phyloP scores from a whole-genome alignment of 495 filamentous ascomycete species.

The Talaromyces liani region DNA sequence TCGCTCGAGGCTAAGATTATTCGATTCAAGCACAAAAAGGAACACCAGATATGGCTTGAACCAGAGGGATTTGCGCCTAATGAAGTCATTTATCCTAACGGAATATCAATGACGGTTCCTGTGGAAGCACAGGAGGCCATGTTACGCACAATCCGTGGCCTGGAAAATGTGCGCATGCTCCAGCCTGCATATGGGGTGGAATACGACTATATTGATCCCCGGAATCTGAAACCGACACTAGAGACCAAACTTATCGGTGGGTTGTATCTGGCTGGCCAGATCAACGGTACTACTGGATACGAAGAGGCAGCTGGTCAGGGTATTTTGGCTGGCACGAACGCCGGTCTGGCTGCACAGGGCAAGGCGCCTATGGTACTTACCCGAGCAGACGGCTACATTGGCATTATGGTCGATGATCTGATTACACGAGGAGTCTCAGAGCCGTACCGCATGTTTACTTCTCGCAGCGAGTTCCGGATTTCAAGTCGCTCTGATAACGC shows the following conservation, averaged over 20 bases:
- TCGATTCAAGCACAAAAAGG: slow-evolving; percentile 68
- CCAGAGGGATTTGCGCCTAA: slow-evolving; percentile 85
- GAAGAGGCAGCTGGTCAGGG: slow-evolving; percentile 96
- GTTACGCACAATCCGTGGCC: slow-evolving; percentile 73
- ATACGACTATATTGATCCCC: slow-evolving; percentile 97
- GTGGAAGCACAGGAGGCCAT: slow-evolving; percentile 76
- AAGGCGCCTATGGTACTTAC: slow-evolving; percentile 58
- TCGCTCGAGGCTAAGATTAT: slow-evolving; percentile 94
- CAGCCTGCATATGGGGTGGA: slow-evolving; percentile 97
- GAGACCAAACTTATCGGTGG: slow-evolving; percentile 90
- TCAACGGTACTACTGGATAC: slow-evolving; percentile 97
- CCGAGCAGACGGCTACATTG: slow-evolving; percentile 91
- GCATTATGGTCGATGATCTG: slow-evolving; percentile 98
- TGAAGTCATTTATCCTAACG: slow-evolving; percentile 91
- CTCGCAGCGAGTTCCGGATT: slow-evolving; percentile 91
- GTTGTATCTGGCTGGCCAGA: slow-evolving; percentile 90
- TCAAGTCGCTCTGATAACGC: slow-evolving; percentile 88
- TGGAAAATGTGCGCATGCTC: slow-evolving; percentile 88
- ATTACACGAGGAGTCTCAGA: slow-evolving; percentile 96
- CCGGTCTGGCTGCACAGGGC: slow-evolving; percentile 66
- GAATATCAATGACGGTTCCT: slow-evolving; percentile 93
- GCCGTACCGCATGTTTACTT: slow-evolving; percentile 98
- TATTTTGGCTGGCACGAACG: slow-evolving; percentile 87
- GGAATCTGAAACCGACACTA: slow-evolving; percentile 73
- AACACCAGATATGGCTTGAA: slow-evolving; percentile 91